These are phyloP conservation scores for Saccharomycopsis olivae DNA, from an alignment of 805 yeast species.

Conservation along the genomic window DNA sequence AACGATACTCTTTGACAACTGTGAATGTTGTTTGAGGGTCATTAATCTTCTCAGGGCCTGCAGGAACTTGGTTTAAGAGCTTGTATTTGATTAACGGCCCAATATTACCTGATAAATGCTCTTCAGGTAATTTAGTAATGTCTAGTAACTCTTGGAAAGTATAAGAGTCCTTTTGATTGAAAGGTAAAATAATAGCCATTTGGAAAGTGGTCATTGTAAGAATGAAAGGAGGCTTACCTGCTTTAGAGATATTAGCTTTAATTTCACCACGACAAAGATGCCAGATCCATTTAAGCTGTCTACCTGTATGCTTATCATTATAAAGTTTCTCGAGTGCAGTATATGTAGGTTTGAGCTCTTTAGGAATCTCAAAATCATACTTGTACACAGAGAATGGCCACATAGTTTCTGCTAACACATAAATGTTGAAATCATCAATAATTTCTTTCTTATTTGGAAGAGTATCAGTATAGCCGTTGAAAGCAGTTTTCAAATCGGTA, in stretches of 20 bases:
- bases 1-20: conserved; percentile 71
- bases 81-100: conserved; percentile 71
- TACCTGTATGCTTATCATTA: conserved; percentile 66
- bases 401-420: conserved; percentile 76
- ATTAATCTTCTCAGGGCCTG: conserved; percentile 42
- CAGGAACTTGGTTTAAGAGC: conserved; percentile 56
- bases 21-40: conserved; percentile 52
- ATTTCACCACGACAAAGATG: conserved; percentile 86
- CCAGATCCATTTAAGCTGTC: conserved; percentile 95
- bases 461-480: conserved; percentile 37
- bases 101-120: conserved; percentile 65
- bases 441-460: conserved; percentile 24
- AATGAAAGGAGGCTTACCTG: conserved; percentile 70
- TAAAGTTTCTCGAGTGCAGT: conserved; percentile 62
- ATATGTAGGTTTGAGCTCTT: conserved; percentile 51
- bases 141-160: conserved; percentile 52
- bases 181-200: conserved; percentile 78
- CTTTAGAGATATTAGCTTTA: conserved; percentile 72
- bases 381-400: conserved; percentile 62
- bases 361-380: conserved; percentile 48
- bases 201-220: conserved; percentile 81
- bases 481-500: conserved; percentile 54
- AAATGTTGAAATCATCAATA: conserved; percentile 52
- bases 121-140: conserved; percentile 55
- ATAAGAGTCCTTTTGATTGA: conserved; percentile 54